phyloP scores from a whole-genome alignment of 1,284 basidiomycete genomes.

The Microstroma glucosiphilum region DNA sequence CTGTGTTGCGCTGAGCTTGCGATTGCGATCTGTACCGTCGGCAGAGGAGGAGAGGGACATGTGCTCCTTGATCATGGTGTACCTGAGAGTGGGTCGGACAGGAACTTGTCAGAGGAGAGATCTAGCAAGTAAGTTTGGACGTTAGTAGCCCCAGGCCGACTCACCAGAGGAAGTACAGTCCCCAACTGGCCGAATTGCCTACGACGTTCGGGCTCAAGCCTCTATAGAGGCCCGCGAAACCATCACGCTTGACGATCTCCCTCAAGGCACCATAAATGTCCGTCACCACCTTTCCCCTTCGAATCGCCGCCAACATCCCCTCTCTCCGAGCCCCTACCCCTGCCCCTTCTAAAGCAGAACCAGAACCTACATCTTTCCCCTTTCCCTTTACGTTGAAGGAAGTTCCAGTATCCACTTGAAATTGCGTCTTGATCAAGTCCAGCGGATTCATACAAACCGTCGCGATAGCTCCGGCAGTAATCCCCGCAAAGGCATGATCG shows the following conservation, averaged over 20 bases:
- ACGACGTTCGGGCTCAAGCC: constrained; percentile 85
- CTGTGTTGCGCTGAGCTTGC: constrained; percentile 64
- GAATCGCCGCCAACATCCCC: not conserved
- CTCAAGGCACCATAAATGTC: constrained; percentile 67
- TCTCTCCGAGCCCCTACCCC: not conserved
- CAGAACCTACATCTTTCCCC: not conserved
- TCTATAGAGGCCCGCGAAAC: constrained; percentile 81
- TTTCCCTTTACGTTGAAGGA: not conserved
- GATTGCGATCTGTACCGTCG: not conserved
- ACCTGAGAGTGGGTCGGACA: constrained; percentile 59
- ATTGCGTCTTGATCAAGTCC: constrained; percentile 90
- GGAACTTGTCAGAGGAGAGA: not conserved
- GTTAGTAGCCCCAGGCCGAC: constrained; percentile 50
- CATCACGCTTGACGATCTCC: constrained; percentile 68
- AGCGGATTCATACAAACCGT: constrained; percentile 96
- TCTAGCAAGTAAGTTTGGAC: not conserved
- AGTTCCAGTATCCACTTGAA: constrained; percentile 60
- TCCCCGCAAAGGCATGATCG: constrained; percentile 90
- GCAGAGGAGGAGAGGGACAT: constrained; percentile 29
- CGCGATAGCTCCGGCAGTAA: constrained; percentile 84
- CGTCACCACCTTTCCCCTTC: constrained; percentile 55
- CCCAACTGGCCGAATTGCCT: constrained; percentile 96
- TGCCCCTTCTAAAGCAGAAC: not conserved
- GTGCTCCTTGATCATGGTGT: constrained; percentile 75
- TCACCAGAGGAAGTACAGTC: constrained; percentile 93